A percentile compares a stretch with the other conserved stretches of the same genome.
Evolutionary conservation across 1,139 yeast genomes (phyloP).

Genomic region (Debaryomycetaceae sp.): DNA sequence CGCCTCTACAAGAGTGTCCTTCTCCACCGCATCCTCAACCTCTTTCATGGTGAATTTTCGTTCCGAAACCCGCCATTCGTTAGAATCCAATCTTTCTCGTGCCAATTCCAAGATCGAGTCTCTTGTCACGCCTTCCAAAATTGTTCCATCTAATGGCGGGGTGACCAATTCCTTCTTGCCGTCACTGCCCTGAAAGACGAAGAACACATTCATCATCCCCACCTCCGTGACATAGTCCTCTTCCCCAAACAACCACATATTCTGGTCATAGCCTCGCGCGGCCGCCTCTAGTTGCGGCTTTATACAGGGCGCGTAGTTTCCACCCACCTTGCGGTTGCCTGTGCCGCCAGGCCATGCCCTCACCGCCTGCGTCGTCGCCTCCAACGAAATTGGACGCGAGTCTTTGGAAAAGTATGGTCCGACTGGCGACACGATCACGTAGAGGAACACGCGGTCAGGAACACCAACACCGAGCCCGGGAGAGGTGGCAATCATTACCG

Average conservation of each 20-base stretch:
- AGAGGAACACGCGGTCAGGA: slow-evolving; percentile 25
- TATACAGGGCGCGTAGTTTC: slow-evolving; percentile 35
- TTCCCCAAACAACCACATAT: slow-evolving; percentile 34
- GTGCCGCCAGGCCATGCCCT: slow-evolving; percentile 40
- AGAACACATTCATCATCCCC: slow-evolving; percentile 33
- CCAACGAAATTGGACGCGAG: slow-evolving; percentile 26
- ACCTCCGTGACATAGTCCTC: slow-evolving; percentile 33
- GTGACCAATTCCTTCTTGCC: slow-evolving; percentile 29
- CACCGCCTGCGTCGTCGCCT: slow-evolving; percentile 21
- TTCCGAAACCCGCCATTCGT: slow-evolving; percentile 47
- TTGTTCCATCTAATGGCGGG: slow-evolving; percentile 32
- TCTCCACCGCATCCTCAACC: slow-evolving; percentile 61
- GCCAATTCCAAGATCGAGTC: slow-evolving; percentile 29
- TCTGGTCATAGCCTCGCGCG: slow-evolving; percentile 27
- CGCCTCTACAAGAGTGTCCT: slow-evolving; percentile 84
- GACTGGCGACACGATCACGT: slow-evolving; percentile 23
- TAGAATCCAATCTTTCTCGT: slow-evolving; percentile 14
- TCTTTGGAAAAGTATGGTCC: slow-evolving; percentile 21
- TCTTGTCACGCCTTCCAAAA: slow-evolving; percentile 34
- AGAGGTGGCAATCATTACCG: slow-evolving; percentile 19
- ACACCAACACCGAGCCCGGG: slow-evolving; percentile 27
- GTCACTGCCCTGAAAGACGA: slow-evolving; percentile 19
- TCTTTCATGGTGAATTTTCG: slow-evolving; percentile 75
- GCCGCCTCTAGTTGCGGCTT: slow-evolving; percentile 24
- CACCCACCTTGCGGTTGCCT: slow-evolving; percentile 34